phyloP scores from a whole-genome alignment of 78 protist species.

The Isochrysis galbana region DNA sequence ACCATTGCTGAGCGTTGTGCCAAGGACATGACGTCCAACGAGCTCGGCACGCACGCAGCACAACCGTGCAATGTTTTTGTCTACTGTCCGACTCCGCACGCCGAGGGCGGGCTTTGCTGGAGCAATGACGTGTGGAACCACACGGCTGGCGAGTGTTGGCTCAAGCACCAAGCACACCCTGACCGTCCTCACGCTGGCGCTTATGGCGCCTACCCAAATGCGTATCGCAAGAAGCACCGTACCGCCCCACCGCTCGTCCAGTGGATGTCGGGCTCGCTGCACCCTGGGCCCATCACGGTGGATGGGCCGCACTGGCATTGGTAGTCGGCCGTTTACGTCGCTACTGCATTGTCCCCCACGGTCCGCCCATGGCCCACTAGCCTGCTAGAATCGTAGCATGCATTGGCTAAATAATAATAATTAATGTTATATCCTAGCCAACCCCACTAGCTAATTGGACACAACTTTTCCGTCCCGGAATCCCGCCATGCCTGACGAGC shows the following conservation, averaged over 20 bases:
- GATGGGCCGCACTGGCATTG: conserved; percentile 12
- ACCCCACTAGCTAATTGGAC: no score
- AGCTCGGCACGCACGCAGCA: not conserved
- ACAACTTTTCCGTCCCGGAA: no score
- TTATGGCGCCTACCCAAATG: not conserved
- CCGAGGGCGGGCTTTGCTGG: conserved; percentile 13
- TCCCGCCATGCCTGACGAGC: no score
- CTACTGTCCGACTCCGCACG: not conserved
- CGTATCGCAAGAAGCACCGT: not conserved
- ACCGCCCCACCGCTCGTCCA: not conserved
- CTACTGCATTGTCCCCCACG: no score
- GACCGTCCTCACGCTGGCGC: not conserved
- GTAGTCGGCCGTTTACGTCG: no score
- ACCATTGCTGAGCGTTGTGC: not conserved
- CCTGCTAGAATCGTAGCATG: no score
- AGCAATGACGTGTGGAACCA: conserved; percentile 19
- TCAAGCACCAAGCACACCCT: not conserved
- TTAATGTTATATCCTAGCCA: no score
- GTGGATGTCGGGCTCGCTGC: conserved; percentile 1
- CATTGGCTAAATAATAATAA: no score
- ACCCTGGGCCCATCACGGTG: not conserved
- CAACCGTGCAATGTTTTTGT: not conserved
- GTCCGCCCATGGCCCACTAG: no score
- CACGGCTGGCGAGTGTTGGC: not conserved
- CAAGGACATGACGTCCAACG: not conserved